These are phyloP conservation scores for Macrophomina phaseolina DNA, from an alignment of 2,329 filamentous ascomycete species.

Conservation along the genomic window DNA sequence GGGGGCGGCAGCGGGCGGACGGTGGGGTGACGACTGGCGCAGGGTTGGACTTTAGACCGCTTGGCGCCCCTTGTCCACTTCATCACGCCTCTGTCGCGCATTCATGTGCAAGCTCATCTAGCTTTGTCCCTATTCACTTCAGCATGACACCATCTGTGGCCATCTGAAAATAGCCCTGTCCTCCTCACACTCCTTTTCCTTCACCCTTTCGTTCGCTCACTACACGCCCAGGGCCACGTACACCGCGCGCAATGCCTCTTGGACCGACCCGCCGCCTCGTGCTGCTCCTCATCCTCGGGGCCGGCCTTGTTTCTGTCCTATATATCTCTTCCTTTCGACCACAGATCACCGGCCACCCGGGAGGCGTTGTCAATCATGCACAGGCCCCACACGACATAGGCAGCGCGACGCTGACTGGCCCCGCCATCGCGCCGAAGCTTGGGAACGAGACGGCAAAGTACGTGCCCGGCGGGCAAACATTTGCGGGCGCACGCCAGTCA, in stretches of 20 bases:
- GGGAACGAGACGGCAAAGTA: slow-evolving; percentile 80
- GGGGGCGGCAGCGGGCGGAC: neutral
- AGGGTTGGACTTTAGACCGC: slow-evolving; percentile 1
- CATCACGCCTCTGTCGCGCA: slow-evolving; percentile 21
- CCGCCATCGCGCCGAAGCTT: slow-evolving; percentile 78
- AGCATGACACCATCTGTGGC: slow-evolving; percentile 22
- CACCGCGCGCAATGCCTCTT: slow-evolving; percentile 35
- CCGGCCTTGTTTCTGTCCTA: slow-evolving; percentile 63
- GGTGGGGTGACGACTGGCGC: slow-evolving; percentile 12
- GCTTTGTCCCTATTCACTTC: slow-evolving; percentile 13
- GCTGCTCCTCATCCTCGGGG: slow-evolving; percentile 58
- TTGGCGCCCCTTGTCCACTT: slow-evolving; percentile 24
- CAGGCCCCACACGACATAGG: slow-evolving; percentile 33
- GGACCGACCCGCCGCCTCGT: slow-evolving; percentile 45
- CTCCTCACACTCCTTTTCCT: neutral
- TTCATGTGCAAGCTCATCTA: slow-evolving; percentile 10
- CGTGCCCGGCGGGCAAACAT: slow-evolving; percentile 29
- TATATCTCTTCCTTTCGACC: slow-evolving; percentile 64
- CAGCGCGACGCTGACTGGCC: slow-evolving; percentile 60
- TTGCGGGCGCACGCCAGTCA: neutral
- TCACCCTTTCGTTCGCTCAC: neutral
- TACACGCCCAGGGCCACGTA: neutral
- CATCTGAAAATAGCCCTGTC: slow-evolving; percentile 2
- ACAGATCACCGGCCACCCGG: slow-evolving; percentile 29
- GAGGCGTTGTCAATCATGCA: slow-evolving; percentile 23